Percentiles rank a stretch among this genome's conserved stretches.
Evolutionary conservation across 164 flowering plant species (phyloP).

Genomic region (Vitis labrusca): DNA sequence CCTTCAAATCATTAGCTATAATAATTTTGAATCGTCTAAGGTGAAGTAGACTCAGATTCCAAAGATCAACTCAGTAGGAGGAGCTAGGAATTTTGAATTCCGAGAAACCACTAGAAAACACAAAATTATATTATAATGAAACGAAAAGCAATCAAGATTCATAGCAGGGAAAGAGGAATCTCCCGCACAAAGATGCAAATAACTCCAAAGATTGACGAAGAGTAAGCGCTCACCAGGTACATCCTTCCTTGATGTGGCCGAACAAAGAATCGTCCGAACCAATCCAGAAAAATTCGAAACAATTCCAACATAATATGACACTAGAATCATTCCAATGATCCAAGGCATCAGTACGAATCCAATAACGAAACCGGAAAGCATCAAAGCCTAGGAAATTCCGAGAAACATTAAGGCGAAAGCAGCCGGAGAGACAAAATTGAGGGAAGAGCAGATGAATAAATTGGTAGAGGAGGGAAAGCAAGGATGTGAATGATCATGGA

Average conservation of each 20-base stretch:
- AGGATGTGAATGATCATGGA: slow-evolving; percentile 29
- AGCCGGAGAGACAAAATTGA: slow-evolving; percentile 23
- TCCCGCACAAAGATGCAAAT: too few species aligned
- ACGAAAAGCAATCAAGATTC: too few species aligned
- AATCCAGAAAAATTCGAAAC: slow-evolving; percentile 22
- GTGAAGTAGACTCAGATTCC: too few species aligned
- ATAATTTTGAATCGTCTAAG: too few species aligned
- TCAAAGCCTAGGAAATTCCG: slow-evolving; percentile 31
- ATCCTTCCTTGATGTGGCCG: slow-evolving; percentile 3
- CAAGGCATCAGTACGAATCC: slow-evolving; percentile 38
- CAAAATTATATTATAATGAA: too few species aligned
- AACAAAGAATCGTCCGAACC: slow-evolving; percentile 22
- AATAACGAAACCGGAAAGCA: slow-evolving; percentile 33
- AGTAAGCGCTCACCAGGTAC: slow-evolving; percentile 5
- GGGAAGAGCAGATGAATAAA: neutral
- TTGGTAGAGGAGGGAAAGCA: slow-evolving; percentile 21
- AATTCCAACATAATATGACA: slow-evolving; percentile 23
- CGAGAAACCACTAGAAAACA: too few species aligned
- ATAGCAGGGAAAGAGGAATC: too few species aligned
- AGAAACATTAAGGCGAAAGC: slow-evolving; percentile 28
- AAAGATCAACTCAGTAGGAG: too few species aligned
- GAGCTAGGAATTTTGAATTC: too few species aligned
- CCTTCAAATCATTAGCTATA: too few species aligned
- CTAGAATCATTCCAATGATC: slow-evolving; percentile 23
- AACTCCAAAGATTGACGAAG: neutral